phyloP scores from a whole-genome alignment of 768 basidiomycete species.

The Termitomyces sp. region DNA sequence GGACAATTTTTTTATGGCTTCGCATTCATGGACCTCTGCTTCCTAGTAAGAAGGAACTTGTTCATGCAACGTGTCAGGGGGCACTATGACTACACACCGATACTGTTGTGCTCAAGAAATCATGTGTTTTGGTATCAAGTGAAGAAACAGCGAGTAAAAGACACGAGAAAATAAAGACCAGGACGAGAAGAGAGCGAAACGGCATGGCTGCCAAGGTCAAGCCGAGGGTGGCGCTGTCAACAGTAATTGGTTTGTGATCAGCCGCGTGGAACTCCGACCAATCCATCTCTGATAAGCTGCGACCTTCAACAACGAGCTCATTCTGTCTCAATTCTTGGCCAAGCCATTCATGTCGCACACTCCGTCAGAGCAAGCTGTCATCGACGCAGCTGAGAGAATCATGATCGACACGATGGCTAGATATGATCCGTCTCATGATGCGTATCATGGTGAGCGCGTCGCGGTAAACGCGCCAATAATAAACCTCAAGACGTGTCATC shows the following conservation, averaged over 20 bases:
- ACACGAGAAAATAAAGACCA: conserved; percentile 40
- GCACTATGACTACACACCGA: conserved; percentile 9
- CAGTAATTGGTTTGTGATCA: background rate
- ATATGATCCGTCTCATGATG: conserved; percentile 80
- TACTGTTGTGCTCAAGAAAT: conserved; percentile 6
- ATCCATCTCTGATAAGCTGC: background rate
- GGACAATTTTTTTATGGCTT: conserved; percentile 40
- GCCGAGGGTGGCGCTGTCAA: background rate
- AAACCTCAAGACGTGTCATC: conserved; percentile 3
- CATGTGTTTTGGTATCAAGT: background rate
- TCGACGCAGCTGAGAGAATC: conserved; percentile 57
- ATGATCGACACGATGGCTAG: conserved; percentile 71
- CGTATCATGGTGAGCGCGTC: conserved; percentile 56
- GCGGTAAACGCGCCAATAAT: background rate
- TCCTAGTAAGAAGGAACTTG: conserved; percentile 20
- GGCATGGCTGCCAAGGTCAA: conserved; percentile 18
- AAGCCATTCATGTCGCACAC: conserved; percentile 42
- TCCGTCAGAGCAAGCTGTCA: conserved; percentile 40
- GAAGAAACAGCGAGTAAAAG: conserved; percentile 9
- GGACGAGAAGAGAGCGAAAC: conserved; percentile 21
- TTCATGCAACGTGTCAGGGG: background rate
- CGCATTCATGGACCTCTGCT: conserved; percentile 33
- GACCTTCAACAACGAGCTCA: background rate
- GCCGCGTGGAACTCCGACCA: background rate
- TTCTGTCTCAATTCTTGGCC: background rate